These are phyloP conservation scores for Pyrus betulifolia DNA, from an alignment of 306 rosid genomes.

Conservation along the genomic window DNA sequence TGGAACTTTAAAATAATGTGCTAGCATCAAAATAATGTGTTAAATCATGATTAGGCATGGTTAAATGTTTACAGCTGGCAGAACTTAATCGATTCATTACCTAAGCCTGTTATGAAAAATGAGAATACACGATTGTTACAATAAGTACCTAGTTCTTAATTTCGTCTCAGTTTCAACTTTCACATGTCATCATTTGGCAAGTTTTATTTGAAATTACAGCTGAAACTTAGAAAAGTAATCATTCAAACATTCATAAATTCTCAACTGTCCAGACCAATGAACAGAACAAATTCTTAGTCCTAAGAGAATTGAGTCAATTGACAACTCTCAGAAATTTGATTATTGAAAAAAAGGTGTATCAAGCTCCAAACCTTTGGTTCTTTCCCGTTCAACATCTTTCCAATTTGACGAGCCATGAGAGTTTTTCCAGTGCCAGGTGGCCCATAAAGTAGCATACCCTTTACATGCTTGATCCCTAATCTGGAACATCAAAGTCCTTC, in stretches of 20 bases:
- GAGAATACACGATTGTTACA: neutral
- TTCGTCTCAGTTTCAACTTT: neutral
- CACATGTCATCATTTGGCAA: neutral
- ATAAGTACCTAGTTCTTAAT: neutral
- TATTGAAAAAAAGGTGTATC: neutral
- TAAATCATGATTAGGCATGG: neutral
- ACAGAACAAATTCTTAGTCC: neutral
- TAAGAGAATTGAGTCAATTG: neutral
- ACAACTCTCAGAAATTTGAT: neutral
- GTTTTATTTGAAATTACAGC: neutral
- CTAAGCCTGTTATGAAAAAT: neutral
- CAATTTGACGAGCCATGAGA: slow-evolving; percentile 99
- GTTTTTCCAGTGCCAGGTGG: slow-evolving; percentile 99
- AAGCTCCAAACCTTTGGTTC: slow-evolving; percentile 83
- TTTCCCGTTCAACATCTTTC: slow-evolving; percentile 88
- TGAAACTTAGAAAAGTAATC: neutral
- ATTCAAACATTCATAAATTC: neutral
- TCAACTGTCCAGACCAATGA: neutral
- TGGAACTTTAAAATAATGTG: slow-evolving; percentile 5
- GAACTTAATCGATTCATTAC: neutral
- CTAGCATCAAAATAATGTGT: neutral
- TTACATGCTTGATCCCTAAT: slow-evolving; percentile 95
- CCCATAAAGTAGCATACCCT: slow-evolving; percentile 94
- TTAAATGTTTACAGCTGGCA: neutral
- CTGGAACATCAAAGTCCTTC: slow-evolving; percentile 44